These are phyloP conservation scores for Russula earlei DNA, from an alignment of 768 basidiomycete genomes.

Conservation along the genomic window DNA sequence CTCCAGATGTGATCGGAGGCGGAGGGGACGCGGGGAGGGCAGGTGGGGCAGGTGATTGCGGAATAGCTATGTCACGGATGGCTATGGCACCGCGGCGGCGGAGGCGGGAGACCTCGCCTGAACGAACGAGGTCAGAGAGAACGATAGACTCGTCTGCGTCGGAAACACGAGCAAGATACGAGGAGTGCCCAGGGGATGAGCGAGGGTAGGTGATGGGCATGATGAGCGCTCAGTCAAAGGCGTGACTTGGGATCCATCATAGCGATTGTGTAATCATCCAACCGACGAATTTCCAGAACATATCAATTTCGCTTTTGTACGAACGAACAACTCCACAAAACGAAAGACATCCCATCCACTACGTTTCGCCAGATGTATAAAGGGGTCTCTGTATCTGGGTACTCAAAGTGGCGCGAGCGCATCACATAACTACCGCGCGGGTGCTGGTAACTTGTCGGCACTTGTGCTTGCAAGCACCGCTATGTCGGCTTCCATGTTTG, in stretches of 20 bases:
- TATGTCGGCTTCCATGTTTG: constrained; percentile 14
- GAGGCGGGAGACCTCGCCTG: constrained; percentile 63
- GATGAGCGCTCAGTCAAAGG: background rate
- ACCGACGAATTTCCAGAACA: background rate
- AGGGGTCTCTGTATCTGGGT: background rate
- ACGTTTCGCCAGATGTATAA: background rate
- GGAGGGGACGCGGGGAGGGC: constrained; percentile 1
- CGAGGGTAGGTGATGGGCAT: constrained; percentile 20
- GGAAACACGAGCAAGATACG: constrained; percentile 20
- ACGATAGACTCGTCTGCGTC: constrained; percentile 63
- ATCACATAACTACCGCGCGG: background rate
- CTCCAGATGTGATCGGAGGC: background rate
- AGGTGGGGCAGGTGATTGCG: constrained; percentile 7
- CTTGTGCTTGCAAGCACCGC: constrained; percentile 13
- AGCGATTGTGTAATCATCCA: background rate
- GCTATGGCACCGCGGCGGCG: constrained; percentile 68
- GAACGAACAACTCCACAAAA: too few species aligned
- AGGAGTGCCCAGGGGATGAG: background rate
- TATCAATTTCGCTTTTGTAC: too few species aligned
- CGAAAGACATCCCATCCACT: background rate
- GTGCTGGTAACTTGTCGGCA: background rate
- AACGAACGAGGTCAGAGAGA: constrained; percentile 63
- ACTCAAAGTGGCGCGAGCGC: background rate
- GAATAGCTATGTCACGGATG: constrained; percentile 28
- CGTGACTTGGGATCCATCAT: background rate